Conservation (phyloP, 164 flowering plant genomes). For the Chimonanthus praecox region DNA sequence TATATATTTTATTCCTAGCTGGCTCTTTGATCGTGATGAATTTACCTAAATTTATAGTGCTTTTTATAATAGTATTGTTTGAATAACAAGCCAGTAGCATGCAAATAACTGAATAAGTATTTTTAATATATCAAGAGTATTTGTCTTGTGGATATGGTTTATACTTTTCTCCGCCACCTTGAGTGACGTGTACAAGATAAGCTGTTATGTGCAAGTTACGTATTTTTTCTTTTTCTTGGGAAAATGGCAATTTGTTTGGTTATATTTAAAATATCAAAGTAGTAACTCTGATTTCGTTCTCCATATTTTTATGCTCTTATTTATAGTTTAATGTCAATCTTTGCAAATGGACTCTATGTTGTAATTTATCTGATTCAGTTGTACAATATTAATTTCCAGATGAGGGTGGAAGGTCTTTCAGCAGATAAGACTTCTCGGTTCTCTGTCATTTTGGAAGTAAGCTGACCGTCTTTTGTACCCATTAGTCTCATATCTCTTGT, state of each 20-base stretch:
- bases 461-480: constrained; percentile 6
- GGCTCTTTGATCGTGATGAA: neutral
- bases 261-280: neutral
- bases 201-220: too few species aligned
- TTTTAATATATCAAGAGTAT: neutral
- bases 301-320: neutral
- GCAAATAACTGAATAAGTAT: neutral
- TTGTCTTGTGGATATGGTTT: neutral
- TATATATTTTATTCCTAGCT: neutral
- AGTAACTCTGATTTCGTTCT: neutral
- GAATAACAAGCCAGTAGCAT: neutral
- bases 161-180: neutral
- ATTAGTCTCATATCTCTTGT: neutral
- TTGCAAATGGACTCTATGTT: too few species aligned
- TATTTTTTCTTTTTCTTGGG: neutral
- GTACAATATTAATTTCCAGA: constrained; percentile 39
- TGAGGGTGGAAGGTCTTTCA: constrained; percentile 96
- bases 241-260: neutral
- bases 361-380: neutral
- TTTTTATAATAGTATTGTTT: neutral
- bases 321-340: neutral
- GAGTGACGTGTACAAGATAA: too few species aligned
- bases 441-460: constrained; percentile 80
- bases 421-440: constrained; percentile 58
- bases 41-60: neutral